Evolutionary conservation across 768 basidiomycete species (phyloP).

Genomic region (Rhodosporidiobolus odoratus): DNA sequence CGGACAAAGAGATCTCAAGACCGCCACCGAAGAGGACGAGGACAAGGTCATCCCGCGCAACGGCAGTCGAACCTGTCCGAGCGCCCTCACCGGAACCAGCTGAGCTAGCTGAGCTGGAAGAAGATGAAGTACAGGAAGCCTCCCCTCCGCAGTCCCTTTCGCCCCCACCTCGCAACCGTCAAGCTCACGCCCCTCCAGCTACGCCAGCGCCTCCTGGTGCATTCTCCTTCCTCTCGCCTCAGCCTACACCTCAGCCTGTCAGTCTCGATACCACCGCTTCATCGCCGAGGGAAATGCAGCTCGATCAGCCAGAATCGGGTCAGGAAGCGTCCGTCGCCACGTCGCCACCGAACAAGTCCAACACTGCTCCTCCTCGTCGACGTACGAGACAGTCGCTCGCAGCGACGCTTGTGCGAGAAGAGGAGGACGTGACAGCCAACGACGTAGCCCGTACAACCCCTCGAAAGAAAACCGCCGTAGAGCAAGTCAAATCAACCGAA

Average conservation of each 20-base stretch:
- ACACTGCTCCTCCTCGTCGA: too few species aligned
- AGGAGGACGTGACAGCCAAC: background rate
- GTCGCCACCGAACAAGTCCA: too few species aligned
- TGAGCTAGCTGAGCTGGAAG: background rate
- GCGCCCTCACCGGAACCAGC: background rate
- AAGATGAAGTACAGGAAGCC: background rate
- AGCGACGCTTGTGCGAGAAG: background rate
- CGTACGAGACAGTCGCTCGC: background rate
- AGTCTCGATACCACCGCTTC: background rate
- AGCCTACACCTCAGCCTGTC: background rate
- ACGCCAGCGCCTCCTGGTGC: conserved; percentile 34
- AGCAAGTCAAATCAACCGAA: background rate
- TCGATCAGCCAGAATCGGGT: background rate
- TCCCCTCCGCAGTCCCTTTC: background rate
- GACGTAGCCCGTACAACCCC: too few species aligned
- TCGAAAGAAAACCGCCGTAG: background rate
- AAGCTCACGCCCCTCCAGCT: background rate
- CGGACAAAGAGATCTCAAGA: background rate
- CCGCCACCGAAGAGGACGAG: background rate
- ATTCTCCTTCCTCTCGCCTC: conserved; percentile 6
- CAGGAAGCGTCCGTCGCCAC: too few species aligned
- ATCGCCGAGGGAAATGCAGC: background rate
- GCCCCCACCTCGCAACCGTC: background rate
- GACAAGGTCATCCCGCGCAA: background rate
- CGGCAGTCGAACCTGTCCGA: background rate